Evolutionary conservation across 805 yeast genomes (phyloP), one percentile per base, ranked within the genome.

Genomic region (Yamadazyma paraphyllophila): DNA sequence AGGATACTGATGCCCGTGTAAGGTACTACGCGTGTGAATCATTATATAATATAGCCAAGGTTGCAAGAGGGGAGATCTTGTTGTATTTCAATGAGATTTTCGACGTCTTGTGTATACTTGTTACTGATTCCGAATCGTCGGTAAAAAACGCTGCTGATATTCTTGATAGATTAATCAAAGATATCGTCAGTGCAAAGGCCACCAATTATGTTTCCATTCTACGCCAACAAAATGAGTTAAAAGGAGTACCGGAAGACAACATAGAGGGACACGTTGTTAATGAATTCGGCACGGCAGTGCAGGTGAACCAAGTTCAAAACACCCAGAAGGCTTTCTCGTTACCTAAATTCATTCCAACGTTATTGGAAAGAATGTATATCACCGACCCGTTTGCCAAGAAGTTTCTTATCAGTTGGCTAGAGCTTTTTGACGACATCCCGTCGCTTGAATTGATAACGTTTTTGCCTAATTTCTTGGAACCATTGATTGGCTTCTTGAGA

Each of bases 1-100:
- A 96, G 41, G 99, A 94, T 59, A 96, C 94, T 49, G 97, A 94
- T 62, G 92, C 96, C n/a, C 80, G 96, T 54, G 99, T 94, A 7
- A 76, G 99, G 44, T 94, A 94, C 59, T 94, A 90, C 63, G 97
- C 99, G 0, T 94, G 98, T 68, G 99, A 94, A 60, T 85, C 96
- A 39, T 73, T 94, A 49, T 94, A 94, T 66, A 94, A 94, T 65
- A 91, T 94, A 38, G 96, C 98, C 39, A 94, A 94, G 60, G 95
- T 94, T 15, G 96, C 98, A 3, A 82, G 96, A 54, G 98, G 98
- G 25, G 98, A 94, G 65, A 88, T 94, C 16, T 70, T 94, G 49
- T 71, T 86, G 10, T 91, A 88, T 62, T 94, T 94, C 73, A 94
- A 92, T 65, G 98, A 94, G 66, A 85, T 90, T 1, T 94, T 94